Conservation (phyloP, 2,329 filamentous ascomycete species). For the Cryphonectria japonica region DNA sequence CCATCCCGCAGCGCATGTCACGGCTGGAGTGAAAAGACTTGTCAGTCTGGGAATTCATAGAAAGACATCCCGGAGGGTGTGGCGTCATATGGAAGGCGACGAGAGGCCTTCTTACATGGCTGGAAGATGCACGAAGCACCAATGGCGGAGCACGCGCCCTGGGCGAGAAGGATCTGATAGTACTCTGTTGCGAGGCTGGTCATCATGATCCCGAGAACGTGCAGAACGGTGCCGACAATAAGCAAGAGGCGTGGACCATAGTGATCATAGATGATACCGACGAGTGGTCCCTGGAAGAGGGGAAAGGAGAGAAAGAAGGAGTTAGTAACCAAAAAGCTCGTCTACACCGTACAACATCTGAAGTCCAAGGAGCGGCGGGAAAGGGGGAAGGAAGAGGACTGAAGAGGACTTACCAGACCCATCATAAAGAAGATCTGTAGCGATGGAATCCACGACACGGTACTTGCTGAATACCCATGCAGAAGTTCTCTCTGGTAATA, state of each 20-base stretch:
- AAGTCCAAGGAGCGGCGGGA: no score
- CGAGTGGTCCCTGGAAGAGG: slow-evolving; percentile 49
- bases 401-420: slow-evolving; percentile 7
- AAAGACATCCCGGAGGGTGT: not conserved
- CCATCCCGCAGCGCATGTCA: slow-evolving; percentile 27
- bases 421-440: slow-evolving; percentile 45
- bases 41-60: not conserved
- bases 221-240: slow-evolving; percentile 49
- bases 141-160: slow-evolving; percentile 29
- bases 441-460: slow-evolving; percentile 56
- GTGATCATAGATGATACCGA: slow-evolving; percentile 60
- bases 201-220: slow-evolving; percentile 61
- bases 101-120: not conserved
- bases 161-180: slow-evolving; percentile 32
- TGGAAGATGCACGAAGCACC: slow-evolving; percentile 27
- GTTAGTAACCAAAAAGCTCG: not conserved
- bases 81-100: no score
- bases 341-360: not conserved
- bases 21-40: not conserved
- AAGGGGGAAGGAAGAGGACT: not conserved
- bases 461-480: slow-evolving; percentile 46
- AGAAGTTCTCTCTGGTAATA: slow-evolving; percentile 52
- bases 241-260: slow-evolving; percentile 58
- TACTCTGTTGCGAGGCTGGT: slow-evolving; percentile 43
- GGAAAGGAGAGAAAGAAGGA: slow-evolving; percentile 31